A percentile compares a stretch with the other conserved stretches of the same genome.
Evolutionary conservation across 139 green algal species (phyloP).

Genomic region (Pseudopediastrum boryanum): DNA sequence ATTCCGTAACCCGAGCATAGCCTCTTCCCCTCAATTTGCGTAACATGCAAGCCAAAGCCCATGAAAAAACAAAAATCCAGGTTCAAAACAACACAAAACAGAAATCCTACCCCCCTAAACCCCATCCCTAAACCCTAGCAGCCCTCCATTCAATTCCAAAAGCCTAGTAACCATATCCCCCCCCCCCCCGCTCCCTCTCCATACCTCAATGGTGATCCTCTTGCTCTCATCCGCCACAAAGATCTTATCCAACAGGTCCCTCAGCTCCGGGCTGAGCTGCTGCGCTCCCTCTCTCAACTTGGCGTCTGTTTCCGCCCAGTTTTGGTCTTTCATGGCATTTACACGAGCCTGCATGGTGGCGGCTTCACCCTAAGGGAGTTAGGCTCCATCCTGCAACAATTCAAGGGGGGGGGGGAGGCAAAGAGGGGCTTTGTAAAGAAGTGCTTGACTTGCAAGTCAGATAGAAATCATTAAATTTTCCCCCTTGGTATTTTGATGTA

Average conservation of each 20-base stretch:
- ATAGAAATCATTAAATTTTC: too few relatives aligned
- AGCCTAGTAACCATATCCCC: neutral
- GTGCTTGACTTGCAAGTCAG: too few relatives aligned
- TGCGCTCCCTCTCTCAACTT: neutral
- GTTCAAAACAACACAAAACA: neutral
- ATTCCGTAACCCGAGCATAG: neutral
- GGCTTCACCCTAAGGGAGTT: conserved; percentile 28
- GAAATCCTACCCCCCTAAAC: neutral
- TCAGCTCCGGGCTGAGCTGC: conserved; percentile 11
- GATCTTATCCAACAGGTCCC: conserved; percentile 37
- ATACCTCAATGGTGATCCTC: conserved; percentile 33
- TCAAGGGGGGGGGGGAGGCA: too few relatives aligned
- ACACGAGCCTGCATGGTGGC: conserved; percentile 35
- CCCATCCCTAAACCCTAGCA: neutral
- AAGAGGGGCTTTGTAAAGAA: too few relatives aligned
- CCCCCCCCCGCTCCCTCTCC: neutral
- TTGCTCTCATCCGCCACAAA: conserved; percentile 33
- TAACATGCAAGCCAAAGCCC: neutral
- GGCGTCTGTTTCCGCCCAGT: conserved; percentile 24
- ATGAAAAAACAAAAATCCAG: neutral
- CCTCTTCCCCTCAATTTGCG: neutral
- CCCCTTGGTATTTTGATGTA: too few relatives aligned
- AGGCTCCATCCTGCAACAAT: conserved; percentile 24
- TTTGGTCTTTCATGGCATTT: conserved; percentile 18
- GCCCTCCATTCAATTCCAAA: neutral